These are phyloP conservation scores for Diplosphaera chodatii DNA, from an alignment of 139 green algal species.

Conservation along the genomic window DNA sequence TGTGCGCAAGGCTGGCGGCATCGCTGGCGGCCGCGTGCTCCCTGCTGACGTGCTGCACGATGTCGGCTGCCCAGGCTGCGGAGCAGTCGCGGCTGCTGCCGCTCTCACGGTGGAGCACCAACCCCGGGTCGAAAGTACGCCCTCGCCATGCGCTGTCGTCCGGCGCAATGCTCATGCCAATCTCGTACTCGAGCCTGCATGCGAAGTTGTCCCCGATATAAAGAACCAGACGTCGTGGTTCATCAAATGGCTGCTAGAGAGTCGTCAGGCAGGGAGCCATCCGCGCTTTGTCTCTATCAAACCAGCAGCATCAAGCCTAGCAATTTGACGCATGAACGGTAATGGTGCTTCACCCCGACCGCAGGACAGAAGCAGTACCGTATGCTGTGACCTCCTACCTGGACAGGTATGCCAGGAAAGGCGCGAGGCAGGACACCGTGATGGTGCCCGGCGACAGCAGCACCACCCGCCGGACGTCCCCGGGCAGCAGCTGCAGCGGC, in stretches of 20 bases:
- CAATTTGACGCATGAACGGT: no score
- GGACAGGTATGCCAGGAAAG: not conserved
- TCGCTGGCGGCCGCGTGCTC: not conserved
- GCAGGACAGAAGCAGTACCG: no score
- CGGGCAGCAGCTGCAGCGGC: not conserved
- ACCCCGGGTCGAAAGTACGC: not conserved
- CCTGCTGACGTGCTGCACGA: not conserved
- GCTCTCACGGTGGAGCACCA: not conserved
- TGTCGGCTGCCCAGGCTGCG: not conserved
- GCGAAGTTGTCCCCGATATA: no score
- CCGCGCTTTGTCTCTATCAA: no score
- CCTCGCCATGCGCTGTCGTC: not conserved
- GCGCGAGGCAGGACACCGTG: not conserved
- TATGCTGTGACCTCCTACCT: not conserved
- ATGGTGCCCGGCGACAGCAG: not conserved
- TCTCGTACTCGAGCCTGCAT: not conserved
- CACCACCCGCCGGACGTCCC: not conserved
- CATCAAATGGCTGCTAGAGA: no score
- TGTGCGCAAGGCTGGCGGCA: not conserved
- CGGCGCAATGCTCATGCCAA: not conserved
- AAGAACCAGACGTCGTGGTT: no score
- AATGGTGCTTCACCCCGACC: no score
- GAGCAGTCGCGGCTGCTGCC: not conserved
- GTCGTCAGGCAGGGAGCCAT: no score
- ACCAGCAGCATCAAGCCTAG: no score